phyloP scores from a whole-genome alignment of 495 filamentous ascomycete species.

The Xanthoparmelia taractica region DNA sequence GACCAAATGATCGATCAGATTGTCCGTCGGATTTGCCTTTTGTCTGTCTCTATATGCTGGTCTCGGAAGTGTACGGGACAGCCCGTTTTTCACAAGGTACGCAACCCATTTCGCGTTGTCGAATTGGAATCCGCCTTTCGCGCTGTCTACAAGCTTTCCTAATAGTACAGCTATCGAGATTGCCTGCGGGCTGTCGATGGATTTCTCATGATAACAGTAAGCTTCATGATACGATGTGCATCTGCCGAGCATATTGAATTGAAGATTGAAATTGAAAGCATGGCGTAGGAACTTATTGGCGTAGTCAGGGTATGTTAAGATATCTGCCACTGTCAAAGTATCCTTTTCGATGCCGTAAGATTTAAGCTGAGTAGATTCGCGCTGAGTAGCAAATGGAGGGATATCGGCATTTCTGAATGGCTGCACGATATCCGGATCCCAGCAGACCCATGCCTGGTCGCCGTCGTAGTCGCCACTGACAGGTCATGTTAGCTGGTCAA shows the following conservation, averaged over 20 bases:
- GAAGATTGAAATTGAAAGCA: slow-evolving; percentile 59
- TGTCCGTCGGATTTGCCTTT: slow-evolving; percentile 35
- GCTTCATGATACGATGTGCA: slow-evolving; percentile 70
- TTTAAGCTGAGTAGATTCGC: slow-evolving; percentile 42
- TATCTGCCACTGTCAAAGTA: slow-evolving; percentile 41
- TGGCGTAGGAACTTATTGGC: slow-evolving; percentile 44
- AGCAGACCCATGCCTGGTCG: slow-evolving; percentile 84
- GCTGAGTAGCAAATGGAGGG: slow-evolving; percentile 45
- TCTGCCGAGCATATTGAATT: slow-evolving; percentile 57
- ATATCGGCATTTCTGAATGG: slow-evolving; percentile 65
- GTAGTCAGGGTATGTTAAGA: slow-evolving; percentile 33
- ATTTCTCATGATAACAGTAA: slow-evolving; percentile 54
- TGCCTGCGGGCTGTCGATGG: slow-evolving; percentile 47
- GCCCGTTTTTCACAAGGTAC: slow-evolving; percentile 40
- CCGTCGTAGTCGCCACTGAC: slow-evolving; percentile 85
- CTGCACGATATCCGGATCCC: slow-evolving; percentile 67
- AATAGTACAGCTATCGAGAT: slow-evolving; percentile 61
- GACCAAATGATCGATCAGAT: slow-evolving; percentile 69
- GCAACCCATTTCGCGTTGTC: slow-evolving; percentile 47
- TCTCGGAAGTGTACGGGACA: slow-evolving; percentile 27
- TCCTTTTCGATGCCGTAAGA: slow-evolving; percentile 55
- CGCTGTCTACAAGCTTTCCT: slow-evolving; percentile 70
- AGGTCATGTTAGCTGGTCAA: neutral
- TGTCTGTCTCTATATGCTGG: slow-evolving; percentile 39
- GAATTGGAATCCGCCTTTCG: slow-evolving; percentile 71